Evolutionary conservation across 2,329 filamentous ascomycete genomes (phyloP), one percentile per base, ranked within the genome.

Genomic region (Tolypocladium endophyticum): DNA sequence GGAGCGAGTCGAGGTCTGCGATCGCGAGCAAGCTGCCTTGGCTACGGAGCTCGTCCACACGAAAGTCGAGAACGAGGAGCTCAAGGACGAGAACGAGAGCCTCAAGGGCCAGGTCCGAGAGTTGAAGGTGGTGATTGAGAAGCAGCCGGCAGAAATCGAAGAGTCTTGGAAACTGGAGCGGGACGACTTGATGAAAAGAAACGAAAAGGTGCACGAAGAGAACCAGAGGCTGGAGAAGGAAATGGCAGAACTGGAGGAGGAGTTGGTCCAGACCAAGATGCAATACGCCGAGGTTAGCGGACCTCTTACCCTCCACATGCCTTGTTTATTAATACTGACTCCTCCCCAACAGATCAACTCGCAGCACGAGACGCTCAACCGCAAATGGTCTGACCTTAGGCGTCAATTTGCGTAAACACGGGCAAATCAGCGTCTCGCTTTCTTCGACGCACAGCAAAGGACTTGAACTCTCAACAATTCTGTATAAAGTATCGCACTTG

Each of bases 211-310:
- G 9, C 92, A 97, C 69, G 92, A 96, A 67, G 91, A 96, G 76
- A 99, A 97, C 69, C 82, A 89, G 61, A 84, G 81, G 60, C 77
- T 99, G 65, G 92, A 97, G 74, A 93, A 96, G 70, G 90, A 94
- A 69, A 83, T 96, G 82, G 82, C 85, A 6, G 92, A 97, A 66
- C 89, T 97, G 79, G 94, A 97, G 78, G 89, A 92, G 74, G 87
- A 92, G 72, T 78, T 99, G 65, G 93, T 99, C 63, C 85, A 88
- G 71, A 94, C 92, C 1, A 99, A 99, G 82, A 89, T 99, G 89
- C 85, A 86, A 69, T 92, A 92, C 77, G 94, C 94, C 59, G 91
- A 97, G 87, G 93, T 96, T 81, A 79, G 87, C 79, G 5, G 28
- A 16, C 30, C 12, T 33, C 11, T 36, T 1, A 8, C 30, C n/a